phyloP scores from a whole-genome alignment of 768 basidiomycete species.

The Hypholoma fasciculare region DNA sequence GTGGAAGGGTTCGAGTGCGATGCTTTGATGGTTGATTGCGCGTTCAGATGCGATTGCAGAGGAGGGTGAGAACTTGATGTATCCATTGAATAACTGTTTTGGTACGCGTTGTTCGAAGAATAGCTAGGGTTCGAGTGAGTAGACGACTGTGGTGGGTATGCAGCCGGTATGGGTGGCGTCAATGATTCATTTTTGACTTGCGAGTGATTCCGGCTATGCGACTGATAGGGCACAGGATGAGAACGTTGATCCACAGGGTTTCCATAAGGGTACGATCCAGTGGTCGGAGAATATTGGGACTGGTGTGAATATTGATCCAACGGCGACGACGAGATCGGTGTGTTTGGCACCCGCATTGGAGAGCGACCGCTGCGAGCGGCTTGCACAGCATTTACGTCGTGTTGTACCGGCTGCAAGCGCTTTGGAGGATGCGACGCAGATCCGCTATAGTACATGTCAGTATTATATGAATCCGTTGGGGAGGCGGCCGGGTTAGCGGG shows the following conservation, averaged over 20 bases:
- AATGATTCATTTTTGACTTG: conserved; percentile 36
- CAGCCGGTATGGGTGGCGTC: conserved; percentile 48
- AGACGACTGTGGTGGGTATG: conserved; percentile 56
- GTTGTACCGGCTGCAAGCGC: conserved; percentile 51
- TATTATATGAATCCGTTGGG: conserved; percentile 43
- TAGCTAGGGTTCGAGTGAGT: conserved; percentile 19
- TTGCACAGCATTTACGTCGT: conserved; percentile 39
- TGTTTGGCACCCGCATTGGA: conserved; percentile 57
- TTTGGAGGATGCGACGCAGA: conserved; percentile 51
- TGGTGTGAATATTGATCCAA: conserved; percentile 76
- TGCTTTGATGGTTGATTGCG: conserved; percentile 52
- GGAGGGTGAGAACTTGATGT: conserved; percentile 64
- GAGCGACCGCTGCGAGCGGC: conserved; percentile 56
- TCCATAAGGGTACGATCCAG: conserved; percentile 50
- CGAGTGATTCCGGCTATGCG: conserved; percentile 59
- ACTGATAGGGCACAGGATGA: conserved; percentile 45
- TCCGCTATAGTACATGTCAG: conserved; percentile 65
- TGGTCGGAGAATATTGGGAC: conserved; percentile 63
- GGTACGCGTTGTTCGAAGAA: conserved; percentile 35
- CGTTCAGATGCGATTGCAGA: conserved; percentile 48
- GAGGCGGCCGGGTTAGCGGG: conserved; percentile 34
- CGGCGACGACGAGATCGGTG: conserved; percentile 44
- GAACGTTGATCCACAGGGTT: conserved; percentile 39
- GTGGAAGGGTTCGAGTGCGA: conserved; percentile 71
- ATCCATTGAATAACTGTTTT: conserved; percentile 61